Evolutionary conservation across 208 protist genomes (phyloP), one percentile per base, ranked within the genome.

Genomic region (Eutreptiella sp.): DNA sequence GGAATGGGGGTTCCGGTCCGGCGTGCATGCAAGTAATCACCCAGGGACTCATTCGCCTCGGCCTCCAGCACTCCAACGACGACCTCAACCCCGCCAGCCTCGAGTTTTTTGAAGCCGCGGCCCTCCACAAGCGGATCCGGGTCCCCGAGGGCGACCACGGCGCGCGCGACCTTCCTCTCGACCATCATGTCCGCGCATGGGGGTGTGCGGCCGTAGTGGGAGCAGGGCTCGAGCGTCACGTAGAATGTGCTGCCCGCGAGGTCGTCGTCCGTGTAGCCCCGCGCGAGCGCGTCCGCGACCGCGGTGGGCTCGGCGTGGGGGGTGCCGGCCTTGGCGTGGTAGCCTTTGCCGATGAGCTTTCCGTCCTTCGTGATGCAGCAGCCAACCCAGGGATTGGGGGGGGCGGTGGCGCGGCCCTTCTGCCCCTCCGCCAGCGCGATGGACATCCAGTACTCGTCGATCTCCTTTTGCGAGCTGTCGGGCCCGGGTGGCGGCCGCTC

Each of bases 351-450:
- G 43, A 68, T 61, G 23, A 67, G 21, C 26, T 27, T 21, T 1
- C 59, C 58, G 33, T 63, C 58, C 34, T 57, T 39, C 36, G 61
- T 34, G 52, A 70, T 46, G 52, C 57, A 14, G 2, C 4, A 58
- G 3, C 52, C 64, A 21, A 70, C 64, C 64, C 64, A 70, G 7
- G 64, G 64, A 31, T 70, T 70, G 24, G 64, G 64, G 11, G 64
- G 64, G 1, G 64, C 64, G 21, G 64, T 70, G 23, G 26, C 38
- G 28, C 64, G 32, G 34, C 64, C 64, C 60, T 67, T 58, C 33
- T 70, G 41, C 32, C 64, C 64, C 1, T 65, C 33, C 2, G 39
- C 38, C 24, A 70, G 35, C 21, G 64, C 64, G 36, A 53, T 31
- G 7, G 23, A 19, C 64, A 70, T 70, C 36, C 54, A 70, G 45